Evolutionary conservation across 2,329 filamentous ascomycete species (phyloP).

Genomic region (Aspergillus fijiensis): DNA sequence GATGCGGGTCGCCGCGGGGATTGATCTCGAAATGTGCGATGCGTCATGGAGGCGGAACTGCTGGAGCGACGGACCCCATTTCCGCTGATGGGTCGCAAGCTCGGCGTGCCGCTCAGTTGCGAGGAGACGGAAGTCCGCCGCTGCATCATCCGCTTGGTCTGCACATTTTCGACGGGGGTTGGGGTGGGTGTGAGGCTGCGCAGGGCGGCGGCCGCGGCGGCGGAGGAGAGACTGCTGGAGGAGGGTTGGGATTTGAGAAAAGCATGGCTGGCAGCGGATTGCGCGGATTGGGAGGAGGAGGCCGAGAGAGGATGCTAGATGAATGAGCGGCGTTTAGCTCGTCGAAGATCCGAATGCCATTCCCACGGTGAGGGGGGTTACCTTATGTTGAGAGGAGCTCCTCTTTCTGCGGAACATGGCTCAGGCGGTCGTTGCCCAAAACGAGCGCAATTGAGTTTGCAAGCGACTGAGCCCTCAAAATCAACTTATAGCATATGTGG

Average conservation of each 20-base stretch:
- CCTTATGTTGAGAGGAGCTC: slow-evolving; percentile 43
- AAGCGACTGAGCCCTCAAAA: neutral
- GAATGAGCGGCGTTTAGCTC: neutral
- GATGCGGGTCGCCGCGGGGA: slow-evolving; percentile 55
- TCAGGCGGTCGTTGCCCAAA: slow-evolving; percentile 13
- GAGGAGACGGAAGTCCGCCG: slow-evolving; percentile 73
- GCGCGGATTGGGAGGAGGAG: slow-evolving; percentile 68
- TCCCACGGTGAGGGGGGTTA: slow-evolving; percentile 20
- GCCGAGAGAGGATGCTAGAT: slow-evolving; percentile 59
- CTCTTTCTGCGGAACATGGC: slow-evolving; percentile 45
- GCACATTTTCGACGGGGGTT: slow-evolving; percentile 75
- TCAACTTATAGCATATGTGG: neutral
- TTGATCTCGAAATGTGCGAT: slow-evolving; percentile 79
- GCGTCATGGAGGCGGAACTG: slow-evolving; percentile 81
- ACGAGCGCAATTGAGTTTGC: neutral
- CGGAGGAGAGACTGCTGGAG: slow-evolving; percentile 70
- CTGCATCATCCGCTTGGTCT: slow-evolving; percentile 81
- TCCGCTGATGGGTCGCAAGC: slow-evolving; percentile 41
- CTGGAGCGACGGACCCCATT: slow-evolving; percentile 60
- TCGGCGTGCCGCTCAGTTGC: slow-evolving; percentile 51
- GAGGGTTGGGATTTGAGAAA: slow-evolving; percentile 68
- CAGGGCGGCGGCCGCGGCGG: slow-evolving; percentile 82
- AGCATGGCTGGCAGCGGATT: slow-evolving; percentile 77
- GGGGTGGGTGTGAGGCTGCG: slow-evolving; percentile 75
- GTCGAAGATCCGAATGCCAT: neutral